Evolutionary conservation across 805 yeast species (phyloP).

Genomic region (Yarrowia hollandica): DNA sequence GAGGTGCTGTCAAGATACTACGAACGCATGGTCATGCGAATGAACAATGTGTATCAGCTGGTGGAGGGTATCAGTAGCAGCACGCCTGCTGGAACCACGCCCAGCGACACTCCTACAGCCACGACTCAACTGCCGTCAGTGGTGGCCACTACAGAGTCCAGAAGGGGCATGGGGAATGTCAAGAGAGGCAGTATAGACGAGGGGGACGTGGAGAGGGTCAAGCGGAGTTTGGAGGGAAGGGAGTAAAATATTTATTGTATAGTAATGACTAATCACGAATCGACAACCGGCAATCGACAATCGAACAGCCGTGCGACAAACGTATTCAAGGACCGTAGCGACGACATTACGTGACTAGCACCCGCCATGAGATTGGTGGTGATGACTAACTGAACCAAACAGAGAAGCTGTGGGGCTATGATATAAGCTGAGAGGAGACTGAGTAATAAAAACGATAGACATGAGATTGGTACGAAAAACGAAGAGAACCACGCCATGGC

Average conservation of each 20-base stretch:
- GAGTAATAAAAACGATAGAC: no score
- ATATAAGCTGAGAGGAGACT: no score
- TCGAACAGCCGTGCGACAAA: no score
- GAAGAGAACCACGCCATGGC: no score
- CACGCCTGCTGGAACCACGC: not conserved
- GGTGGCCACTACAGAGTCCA: constrained; percentile 2
- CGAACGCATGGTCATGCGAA: constrained; percentile 39
- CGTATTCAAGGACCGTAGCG: no score
- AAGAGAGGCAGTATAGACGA: constrained; percentile 23
- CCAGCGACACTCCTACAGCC: constrained; percentile 1
- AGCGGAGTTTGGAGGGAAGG: constrained; percentile 1
- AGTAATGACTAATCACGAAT: not conserved
- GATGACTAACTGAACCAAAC: no score
- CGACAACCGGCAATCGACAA: no score
- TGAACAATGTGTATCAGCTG: constrained; percentile 34
- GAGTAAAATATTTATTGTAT: constrained; percentile 17
- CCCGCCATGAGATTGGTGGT: no score
- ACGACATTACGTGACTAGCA: no score
- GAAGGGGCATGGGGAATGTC: constrained; percentile 6
- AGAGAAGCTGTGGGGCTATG: no score
- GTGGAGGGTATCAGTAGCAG: constrained; percentile 23
- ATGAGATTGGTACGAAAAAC: no score
- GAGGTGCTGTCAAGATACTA: constrained; percentile 42
- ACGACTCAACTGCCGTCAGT: constrained; percentile 9
- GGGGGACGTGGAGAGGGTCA: constrained; percentile 14